phyloP scores from a whole-genome alignment of 441 rosid species.

The Corymbia citriodora region DNA sequence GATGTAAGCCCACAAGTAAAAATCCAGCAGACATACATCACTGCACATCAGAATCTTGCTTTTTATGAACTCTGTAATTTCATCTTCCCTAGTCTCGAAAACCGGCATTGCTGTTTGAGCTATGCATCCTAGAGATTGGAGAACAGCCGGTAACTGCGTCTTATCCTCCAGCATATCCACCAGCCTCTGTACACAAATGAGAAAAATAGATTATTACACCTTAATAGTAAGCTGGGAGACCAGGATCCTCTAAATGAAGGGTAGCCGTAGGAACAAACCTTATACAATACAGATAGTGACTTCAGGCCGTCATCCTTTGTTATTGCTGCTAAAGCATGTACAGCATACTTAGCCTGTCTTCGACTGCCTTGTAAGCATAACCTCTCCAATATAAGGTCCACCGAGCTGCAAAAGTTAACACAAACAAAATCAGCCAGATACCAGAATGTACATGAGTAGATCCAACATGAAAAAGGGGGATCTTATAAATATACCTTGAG shows the following conservation, averaged over 20 bases:
- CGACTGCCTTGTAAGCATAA: conserved; percentile 98
- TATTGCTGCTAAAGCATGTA: conserved; percentile 97
- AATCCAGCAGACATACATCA: conserved; percentile 46
- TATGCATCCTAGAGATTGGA: conserved; percentile 97
- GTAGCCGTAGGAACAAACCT: conserved; percentile 34
- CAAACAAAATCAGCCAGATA: neutral
- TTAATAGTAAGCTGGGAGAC: neutral
- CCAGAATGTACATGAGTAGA: neutral
- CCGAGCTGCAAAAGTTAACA: conserved; percentile 47
- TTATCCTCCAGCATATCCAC: conserved; percentile 92
- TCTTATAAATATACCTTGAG: conserved; percentile 56
- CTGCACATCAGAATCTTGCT: conserved; percentile 62
- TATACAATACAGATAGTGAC: conserved; percentile 96
- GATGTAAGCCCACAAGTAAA: conserved; percentile 15
- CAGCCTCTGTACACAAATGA: conserved; percentile 65
- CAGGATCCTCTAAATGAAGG: neutral
- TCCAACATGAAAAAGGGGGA: neutral
- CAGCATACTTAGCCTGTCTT: conserved; percentile 97
- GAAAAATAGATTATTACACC: conserved; percentile 14
- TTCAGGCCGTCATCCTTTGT: conserved; percentile 98
- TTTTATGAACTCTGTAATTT: conserved; percentile 74
- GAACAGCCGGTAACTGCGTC: conserved; percentile 86
- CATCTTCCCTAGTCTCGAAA: conserved; percentile 95
- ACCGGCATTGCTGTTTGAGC: conserved; percentile 98
- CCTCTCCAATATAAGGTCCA: conserved; percentile 90